Evolutionary conservation across 768 basidiomycete genomes (phyloP).

Genomic region (Dioszegia aurantiaca): DNA sequence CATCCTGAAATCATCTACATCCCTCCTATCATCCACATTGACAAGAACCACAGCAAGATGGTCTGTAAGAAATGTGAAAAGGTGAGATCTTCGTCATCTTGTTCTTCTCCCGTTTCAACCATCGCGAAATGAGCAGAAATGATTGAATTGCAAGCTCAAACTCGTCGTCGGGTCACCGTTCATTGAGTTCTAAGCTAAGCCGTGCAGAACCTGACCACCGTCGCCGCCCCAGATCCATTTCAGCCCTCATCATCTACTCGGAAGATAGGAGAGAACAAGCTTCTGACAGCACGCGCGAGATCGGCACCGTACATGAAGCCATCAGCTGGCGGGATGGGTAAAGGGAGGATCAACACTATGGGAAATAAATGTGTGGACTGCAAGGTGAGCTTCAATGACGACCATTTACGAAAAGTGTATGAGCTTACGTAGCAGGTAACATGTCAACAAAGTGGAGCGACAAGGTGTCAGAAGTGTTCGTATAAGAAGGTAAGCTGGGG

Average conservation of each 20-base stretch:
- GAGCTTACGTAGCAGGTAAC: constrained; percentile 24
- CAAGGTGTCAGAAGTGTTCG: constrained; percentile 51
- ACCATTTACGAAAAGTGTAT: too few species aligned
- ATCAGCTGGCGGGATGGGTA: constrained; percentile 14
- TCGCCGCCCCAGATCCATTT: constrained; percentile 52
- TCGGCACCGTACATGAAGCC: constrained; percentile 43
- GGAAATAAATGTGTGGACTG: constrained; percentile 52
- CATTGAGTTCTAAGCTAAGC: neutral
- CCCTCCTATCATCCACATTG: neutral
- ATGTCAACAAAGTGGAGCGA: constrained; percentile 45
- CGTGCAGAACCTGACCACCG: constrained; percentile 40
- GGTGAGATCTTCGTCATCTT: constrained; percentile 21
- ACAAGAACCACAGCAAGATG: constrained; percentile 31
- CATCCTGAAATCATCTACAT: neutral
- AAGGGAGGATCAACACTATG: constrained; percentile 34
- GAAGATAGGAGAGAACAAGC: constrained; percentile 53
- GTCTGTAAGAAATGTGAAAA: constrained; percentile 54
- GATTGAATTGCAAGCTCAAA: too few species aligned
- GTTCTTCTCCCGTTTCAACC: neutral
- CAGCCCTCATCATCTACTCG: constrained; percentile 47
- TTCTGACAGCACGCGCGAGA: constrained; percentile 42
- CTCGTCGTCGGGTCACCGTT: too few species aligned
- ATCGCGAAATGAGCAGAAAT: neutral
- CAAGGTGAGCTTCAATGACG: constrained; percentile 38
- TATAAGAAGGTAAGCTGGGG: constrained; percentile 49